phyloP scores from a whole-genome alignment of 2,329 filamentous ascomycete species.

The Cordyceps militaris region DNA sequence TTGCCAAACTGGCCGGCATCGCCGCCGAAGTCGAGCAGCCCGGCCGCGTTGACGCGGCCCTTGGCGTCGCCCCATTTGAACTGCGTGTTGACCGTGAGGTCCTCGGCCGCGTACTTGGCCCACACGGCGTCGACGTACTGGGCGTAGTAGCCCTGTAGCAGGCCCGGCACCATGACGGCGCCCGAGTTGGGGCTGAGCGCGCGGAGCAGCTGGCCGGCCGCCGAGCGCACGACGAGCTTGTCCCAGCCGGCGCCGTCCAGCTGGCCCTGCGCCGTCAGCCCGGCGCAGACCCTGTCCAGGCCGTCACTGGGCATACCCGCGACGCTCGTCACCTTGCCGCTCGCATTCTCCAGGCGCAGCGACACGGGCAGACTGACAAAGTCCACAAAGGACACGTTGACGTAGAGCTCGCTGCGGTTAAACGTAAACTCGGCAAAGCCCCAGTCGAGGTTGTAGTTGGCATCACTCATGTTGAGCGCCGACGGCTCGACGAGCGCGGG shows the following conservation, averaged over 20 bases:
- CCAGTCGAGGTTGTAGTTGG: constrained; percentile 57
- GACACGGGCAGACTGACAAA: constrained; percentile 63
- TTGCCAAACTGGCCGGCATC: constrained; percentile 33
- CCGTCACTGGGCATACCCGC: constrained; percentile 42
- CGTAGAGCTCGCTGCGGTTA: constrained; percentile 54
- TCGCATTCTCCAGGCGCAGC: constrained; percentile 42
- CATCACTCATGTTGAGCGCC: constrained; percentile 57
- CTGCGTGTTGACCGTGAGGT: constrained; percentile 49
- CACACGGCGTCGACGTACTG: constrained; percentile 46
- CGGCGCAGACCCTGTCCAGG: constrained; percentile 37
- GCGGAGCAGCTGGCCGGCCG: constrained; percentile 32
- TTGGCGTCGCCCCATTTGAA: constrained; percentile 41
- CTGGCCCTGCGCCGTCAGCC: constrained; percentile 38
- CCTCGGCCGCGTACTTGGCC: constrained; percentile 36
- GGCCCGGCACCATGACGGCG: constrained; percentile 33
- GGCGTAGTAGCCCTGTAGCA: constrained; percentile 45
- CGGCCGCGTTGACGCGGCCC: constrained; percentile 31
- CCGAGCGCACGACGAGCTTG: constrained; percentile 39
- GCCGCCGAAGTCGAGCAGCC: constrained; percentile 31
- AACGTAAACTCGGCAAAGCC: constrained; percentile 65
- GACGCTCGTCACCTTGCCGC: constrained; percentile 38
- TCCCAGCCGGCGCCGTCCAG: constrained; percentile 45
- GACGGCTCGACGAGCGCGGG: constrained; percentile 70
- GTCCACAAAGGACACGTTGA: constrained; percentile 69
- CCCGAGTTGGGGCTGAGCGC: constrained; percentile 48